A percentile compares a stretch with the other conserved stretches of the same genome.
phyloP scores from a whole-genome alignment of 225 moss, liverwort and hornwort genomes.

The Sphagnum contortum region DNA sequence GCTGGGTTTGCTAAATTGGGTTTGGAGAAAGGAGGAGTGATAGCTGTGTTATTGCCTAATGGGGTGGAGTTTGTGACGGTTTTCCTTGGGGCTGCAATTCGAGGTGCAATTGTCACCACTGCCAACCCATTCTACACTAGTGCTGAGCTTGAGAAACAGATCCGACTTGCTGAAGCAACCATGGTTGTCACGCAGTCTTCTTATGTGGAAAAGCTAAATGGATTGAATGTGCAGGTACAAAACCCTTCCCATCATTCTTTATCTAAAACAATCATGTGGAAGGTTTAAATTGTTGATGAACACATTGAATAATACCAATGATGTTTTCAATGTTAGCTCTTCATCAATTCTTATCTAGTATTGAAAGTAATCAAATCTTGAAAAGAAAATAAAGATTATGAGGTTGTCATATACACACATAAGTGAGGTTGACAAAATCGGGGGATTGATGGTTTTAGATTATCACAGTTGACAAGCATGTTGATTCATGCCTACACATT shows the following conservation, averaged over 20 bases:
- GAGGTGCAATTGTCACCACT: slow-evolving; percentile 29
- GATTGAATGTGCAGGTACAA: slow-evolving; percentile 12
- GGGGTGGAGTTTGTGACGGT: slow-evolving; percentile 21
- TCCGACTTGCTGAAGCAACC: slow-evolving; percentile 13
- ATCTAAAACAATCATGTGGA: slow-evolving; percentile 27
- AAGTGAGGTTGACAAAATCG: too few relatives aligned
- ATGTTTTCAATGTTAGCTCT: too few relatives aligned
- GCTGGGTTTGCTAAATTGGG: slow-evolving; percentile 28
- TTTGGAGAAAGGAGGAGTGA: slow-evolving; percentile 24
- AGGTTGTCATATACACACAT: too few relatives aligned
- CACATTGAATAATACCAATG: too few relatives aligned
- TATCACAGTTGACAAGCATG: too few relatives aligned
- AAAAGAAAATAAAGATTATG: too few relatives aligned
- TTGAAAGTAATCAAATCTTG: too few relatives aligned
- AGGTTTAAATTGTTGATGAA: too few relatives aligned
- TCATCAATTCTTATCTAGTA: too few relatives aligned
- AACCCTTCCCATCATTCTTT: slow-evolving; percentile 7
- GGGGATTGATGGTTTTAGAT: too few relatives aligned
- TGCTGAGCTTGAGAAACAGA: slow-evolving; percentile 31
- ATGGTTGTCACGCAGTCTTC: slow-evolving; percentile 37
- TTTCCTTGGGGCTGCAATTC: slow-evolving; percentile 24
- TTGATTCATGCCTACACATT: too few relatives aligned
- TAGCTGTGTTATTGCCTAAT: slow-evolving; percentile 29
- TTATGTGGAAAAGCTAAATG: slow-evolving; percentile 13
- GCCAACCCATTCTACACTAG: slow-evolving; percentile 32